Evolutionary conservation across 2,329 filamentous ascomycete genomes (phyloP), one percentile per base, ranked within the genome.

Genomic region (Stemphylium lycopersici): DNA sequence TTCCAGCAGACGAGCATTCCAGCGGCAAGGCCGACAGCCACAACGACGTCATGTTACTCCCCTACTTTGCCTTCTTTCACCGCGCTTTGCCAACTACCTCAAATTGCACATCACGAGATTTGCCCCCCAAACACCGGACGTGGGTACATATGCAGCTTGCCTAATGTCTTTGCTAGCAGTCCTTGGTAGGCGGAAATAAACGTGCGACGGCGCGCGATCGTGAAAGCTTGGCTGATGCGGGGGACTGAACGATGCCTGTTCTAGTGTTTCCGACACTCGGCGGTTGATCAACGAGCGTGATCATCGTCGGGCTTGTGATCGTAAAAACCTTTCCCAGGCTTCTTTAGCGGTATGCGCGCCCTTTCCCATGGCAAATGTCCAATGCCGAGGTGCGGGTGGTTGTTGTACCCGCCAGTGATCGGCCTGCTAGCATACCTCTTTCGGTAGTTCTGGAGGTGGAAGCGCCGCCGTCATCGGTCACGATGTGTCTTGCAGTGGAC

Each of bases 171-270:
- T 15, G 24, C 45, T 18, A 33, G 15, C 24, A 36, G 38, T 37
- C 31, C 47, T 26, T 24, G 24, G 24, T 41, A 26, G 31, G 31
- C 41, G 52, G 47, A 41, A 41, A 46, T 33, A 50, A 49, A 45
- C 47, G 52, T 37, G 41, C 41, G 38, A 55, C 47, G 52, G 52
- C 47, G 47, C 31, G 41, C 40, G 47, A 51, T 46, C 31, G 26
- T 16, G 31, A 40, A 54, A 54, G 46, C 51, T 50, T 54, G 46
- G 46, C 36, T 12, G 26, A 20, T 33, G 47, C 47, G 40, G 51
- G 51, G 51, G 41, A 43, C n/a, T 31, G 47, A 41, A 45, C 47
- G 41, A 51, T 45, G 32, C 31, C 31, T 32, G 18, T 51, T 44
- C 40, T 31, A 44, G 52, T 34, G 45, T 33, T 8, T 6, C 41